Evolutionary conservation across 1,284 basidiomycete genomes (phyloP).

Genomic region (Cryptococcus deneoformans): DNA sequence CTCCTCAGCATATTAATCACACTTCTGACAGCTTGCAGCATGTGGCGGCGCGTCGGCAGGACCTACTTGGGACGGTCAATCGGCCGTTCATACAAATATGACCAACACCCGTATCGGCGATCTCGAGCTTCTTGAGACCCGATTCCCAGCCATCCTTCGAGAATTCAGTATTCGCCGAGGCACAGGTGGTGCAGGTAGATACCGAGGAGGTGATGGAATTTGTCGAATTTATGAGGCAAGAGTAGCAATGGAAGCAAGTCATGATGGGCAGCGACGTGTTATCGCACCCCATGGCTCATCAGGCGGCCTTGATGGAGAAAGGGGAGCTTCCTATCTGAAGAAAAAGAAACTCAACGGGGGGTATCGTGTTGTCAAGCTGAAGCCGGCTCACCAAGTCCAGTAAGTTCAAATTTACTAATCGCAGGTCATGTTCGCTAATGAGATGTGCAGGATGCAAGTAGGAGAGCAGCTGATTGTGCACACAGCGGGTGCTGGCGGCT

Average conservation of each 20-base stretch:
- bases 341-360: conserved; percentile 8
- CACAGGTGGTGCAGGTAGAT: conserved; percentile 75
- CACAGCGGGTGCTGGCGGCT: too few relatives aligned
- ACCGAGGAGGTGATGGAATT: conserved; percentile 83
- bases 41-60: conserved; percentile 89
- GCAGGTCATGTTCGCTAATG: too few relatives aligned
- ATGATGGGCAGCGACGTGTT: conserved; percentile 59
- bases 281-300: conserved; percentile 86
- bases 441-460: too few relatives aligned
- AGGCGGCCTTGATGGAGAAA: conserved; percentile 71
- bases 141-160: conserved; percentile 81
- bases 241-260: conserved; percentile 11
- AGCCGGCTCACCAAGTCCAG: too few relatives aligned
- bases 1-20: background rate
- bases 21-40: background rate
- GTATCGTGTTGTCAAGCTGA: too few relatives aligned
- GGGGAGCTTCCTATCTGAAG: conserved; percentile 78
- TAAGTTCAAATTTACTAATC: too few relatives aligned
- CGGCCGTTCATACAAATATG: conserved; percentile 16
- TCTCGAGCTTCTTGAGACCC: conserved; percentile 39
- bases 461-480: too few relatives aligned
- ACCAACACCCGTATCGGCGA: conserved; percentile 27
- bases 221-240: conserved; percentile 59
- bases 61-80: conserved; percentile 76
- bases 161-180: conserved; percentile 73